Evolutionary conservation across 2,329 filamentous ascomycete genomes (phyloP), one percentile per base, ranked within the genome.

Genomic region (Coleophoma eucalyptorum): DNA sequence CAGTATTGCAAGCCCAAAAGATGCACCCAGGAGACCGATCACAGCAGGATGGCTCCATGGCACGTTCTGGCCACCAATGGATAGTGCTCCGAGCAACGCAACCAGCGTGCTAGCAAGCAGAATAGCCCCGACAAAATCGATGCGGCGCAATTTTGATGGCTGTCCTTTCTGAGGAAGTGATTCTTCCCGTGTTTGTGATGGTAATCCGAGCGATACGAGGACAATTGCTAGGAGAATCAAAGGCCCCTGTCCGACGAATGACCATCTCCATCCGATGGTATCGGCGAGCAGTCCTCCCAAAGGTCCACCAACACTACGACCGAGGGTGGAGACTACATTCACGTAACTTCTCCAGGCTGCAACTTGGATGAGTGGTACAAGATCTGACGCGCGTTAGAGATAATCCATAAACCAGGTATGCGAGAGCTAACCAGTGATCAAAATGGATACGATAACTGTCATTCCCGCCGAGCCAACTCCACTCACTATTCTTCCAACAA

Each of bases 181-280:
- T 40, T 46, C 16, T 51, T 51, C 13, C 46, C n/a, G 12, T 33
- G 48, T 13, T n/a, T 38, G 44, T 32, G 54, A 51, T 19, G 54
- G 51, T 5, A 56, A 49, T 41, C 64, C 63, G 16, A 68, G 60
- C 1, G 66, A 41, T 1, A 80, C 73, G 0, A 81, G 68, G 1
- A 75, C 12, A 15, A 77, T 74, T n/a, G 80, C 79, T 3, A 78
- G n/a, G 0, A 74, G 52, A 21, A 80, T 73, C 16, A 81, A 65
- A 0, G 81, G 81, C 0, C 74, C 70, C 63, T 85, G 82, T 4
- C 75, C 74, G 1, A 77, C 60, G 58, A 85, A 85, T 0, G 79
- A 79, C 75, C 82, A 85, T 65, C 84, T 70, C 84, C 84, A 88
- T 15, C 84, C 84, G 12, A 87, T 72, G 0, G 76, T 74, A 55